phyloP scores from a whole-genome alignment of 2,329 filamentous ascomycete genomes.

The Chrysoporthe cubensis region DNA sequence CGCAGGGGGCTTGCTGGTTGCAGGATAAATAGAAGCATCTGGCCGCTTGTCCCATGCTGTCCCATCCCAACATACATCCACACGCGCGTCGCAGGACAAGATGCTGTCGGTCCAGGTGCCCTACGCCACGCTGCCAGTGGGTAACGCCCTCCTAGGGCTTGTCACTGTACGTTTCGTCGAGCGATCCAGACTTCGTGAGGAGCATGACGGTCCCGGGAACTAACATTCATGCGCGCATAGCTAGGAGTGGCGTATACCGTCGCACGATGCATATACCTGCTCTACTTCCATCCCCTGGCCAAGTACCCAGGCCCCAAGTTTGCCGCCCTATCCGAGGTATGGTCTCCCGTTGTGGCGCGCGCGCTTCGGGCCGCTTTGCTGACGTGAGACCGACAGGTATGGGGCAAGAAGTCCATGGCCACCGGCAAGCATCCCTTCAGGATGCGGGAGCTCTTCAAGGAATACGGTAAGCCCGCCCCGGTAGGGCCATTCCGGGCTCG shows the following conservation, averaged over 20 bases:
- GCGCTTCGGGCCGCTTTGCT: not conserved
- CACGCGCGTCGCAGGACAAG: not conserved
- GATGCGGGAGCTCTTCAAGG: slow-evolving; percentile 17
- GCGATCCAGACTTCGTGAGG: not conserved
- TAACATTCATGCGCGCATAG: not conserved
- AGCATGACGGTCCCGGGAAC: not conserved
- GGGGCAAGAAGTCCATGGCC: slow-evolving; percentile 9
- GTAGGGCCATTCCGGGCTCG: not conserved
- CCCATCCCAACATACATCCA: not conserved
- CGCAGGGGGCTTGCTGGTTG: not conserved
- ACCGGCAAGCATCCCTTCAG: slow-evolving; percentile 13
- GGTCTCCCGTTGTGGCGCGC: not conserved
- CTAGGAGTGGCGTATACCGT: not conserved
- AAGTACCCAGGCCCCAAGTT: slow-evolving; percentile 21
- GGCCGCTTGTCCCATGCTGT: not conserved
- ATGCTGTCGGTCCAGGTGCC: slow-evolving; percentile 5
- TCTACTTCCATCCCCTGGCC: slow-evolving; percentile 25
- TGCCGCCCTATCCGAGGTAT: slow-evolving; percentile 6
- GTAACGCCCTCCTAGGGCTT: not conserved
- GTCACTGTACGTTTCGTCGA: not conserved
- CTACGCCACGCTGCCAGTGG: not conserved
- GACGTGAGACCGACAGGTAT: not conserved
- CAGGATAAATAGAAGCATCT: not conserved
- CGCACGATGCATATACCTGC: slow-evolving; percentile 18
- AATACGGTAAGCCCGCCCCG: slow-evolving; percentile 8